These are phyloP conservation scores for Chaetomiaceae sp. DNA, from an alignment of 2,329 filamentous ascomycete species.

Conservation along the genomic window DNA sequence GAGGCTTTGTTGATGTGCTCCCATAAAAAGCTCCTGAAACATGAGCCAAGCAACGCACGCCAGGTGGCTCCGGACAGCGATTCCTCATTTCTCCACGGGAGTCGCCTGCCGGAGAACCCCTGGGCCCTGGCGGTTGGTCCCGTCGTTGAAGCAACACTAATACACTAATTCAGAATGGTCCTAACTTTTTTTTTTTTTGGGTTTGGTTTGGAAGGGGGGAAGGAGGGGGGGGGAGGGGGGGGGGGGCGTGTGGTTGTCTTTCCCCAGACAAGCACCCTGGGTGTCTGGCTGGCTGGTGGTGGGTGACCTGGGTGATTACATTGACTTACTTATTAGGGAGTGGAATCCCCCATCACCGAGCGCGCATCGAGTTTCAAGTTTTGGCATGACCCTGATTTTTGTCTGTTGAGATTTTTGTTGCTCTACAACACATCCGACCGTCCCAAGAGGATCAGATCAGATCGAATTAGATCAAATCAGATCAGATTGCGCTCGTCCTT, in stretches of 20 bases:
- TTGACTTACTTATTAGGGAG: too few species aligned
- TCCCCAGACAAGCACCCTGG: background rate
- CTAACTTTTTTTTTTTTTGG: too few species aligned
- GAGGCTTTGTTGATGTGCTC: background rate
- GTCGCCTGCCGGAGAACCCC: background rate
- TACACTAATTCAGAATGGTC: too few species aligned
- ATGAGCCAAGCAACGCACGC: constrained; percentile 7
- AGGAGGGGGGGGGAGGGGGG: too few species aligned
- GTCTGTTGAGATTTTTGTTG: background rate
- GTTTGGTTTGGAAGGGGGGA: too few species aligned
- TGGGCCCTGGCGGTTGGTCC: background rate
- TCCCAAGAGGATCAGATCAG: background rate
- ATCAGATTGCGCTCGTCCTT: too few species aligned
- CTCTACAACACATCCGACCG: background rate
- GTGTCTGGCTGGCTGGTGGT: too few species aligned
- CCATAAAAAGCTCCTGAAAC: constrained; percentile 13
- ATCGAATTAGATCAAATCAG: background rate
- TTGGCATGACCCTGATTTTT: background rate
- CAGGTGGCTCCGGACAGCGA: constrained; percentile 7
- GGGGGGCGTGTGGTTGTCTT: too few species aligned
- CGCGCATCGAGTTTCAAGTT: background rate
- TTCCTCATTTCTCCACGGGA: background rate
- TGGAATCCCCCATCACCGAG: background rate
- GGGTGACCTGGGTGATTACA: too few species aligned
- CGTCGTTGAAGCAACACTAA: too few species aligned